Percentiles rank a stretch among this genome's conserved stretches.
Evolutionary conservation across 176 grass and related monocot species (phyloP).

Genomic region (Oryza punctata): DNA sequence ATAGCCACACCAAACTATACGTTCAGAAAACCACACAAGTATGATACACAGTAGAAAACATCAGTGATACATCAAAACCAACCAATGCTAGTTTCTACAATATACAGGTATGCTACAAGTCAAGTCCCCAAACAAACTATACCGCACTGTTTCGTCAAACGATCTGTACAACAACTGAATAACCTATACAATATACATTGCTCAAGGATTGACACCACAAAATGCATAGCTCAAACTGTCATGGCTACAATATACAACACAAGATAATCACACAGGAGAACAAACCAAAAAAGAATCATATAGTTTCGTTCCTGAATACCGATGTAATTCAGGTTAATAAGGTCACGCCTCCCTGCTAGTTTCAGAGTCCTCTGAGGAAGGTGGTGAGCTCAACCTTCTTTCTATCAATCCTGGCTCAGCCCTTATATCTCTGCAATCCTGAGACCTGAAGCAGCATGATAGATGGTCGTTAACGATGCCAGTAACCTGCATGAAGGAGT

Average conservation of each 20-base stretch:
- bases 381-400: background rate
- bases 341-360: slow-evolving; percentile 18
- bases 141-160: background rate
- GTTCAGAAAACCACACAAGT: slow-evolving; percentile 17
- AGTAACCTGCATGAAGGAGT: slow-evolving; percentile 68
- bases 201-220: slow-evolving; percentile 8
- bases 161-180: slow-evolving; percentile 8
- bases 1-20: background rate
- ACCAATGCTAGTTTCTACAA: slow-evolving; percentile 21
- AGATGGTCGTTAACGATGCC: slow-evolving; percentile 68
- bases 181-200: background rate
- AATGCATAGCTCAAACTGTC: slow-evolving; percentile 16
- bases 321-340: background rate
- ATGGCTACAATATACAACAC: background rate
- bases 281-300: background rate
- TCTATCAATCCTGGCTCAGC: slow-evolving; percentile 1
- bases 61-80: background rate
- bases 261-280: background rate
- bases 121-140: slow-evolving; percentile 30
- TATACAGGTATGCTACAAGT: slow-evolving; percentile 27
- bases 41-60: background rate
- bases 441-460: slow-evolving; percentile 56
- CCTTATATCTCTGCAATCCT: slow-evolving; percentile 23
- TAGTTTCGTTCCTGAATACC: background rate
- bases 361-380: slow-evolving; percentile 30